phyloP scores from a whole-genome alignment of 2,329 filamentous ascomycete genomes.

The Ophiostoma piceae region DNA sequence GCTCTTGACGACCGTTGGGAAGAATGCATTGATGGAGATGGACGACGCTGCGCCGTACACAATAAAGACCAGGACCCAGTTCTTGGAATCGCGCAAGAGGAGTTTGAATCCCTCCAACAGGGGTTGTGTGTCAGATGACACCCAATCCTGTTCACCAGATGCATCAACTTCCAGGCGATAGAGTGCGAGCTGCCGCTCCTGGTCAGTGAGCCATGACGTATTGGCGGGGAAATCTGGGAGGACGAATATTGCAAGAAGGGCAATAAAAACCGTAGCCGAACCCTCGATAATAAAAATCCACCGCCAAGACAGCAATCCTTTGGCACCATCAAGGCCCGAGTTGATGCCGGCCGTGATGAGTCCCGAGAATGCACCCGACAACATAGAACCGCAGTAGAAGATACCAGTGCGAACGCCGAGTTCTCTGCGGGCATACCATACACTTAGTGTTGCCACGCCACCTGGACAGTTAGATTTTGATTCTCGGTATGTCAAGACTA shows the following conservation, averaged over 20 bases:
- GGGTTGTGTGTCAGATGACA: not conserved
- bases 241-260: not conserved
- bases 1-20: conserved; percentile 59
- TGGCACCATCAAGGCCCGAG: conserved; percentile 53
- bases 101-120: not conserved
- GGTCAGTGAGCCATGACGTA: not conserved
- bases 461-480: not conserved
- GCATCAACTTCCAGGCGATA: not conserved
- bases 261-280: not conserved
- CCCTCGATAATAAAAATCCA: not conserved
- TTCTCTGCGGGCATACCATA: conserved; percentile 37
- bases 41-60: conserved; percentile 52
- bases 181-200: not conserved
- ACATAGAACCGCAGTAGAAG: conserved; percentile 62
- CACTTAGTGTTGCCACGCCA: not conserved
- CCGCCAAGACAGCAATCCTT: conserved; percentile 33
- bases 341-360: conserved; percentile 61
- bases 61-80: conserved; percentile 29
- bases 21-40: conserved; percentile 61
- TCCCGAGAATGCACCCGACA: conserved; percentile 69
- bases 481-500: too few species aligned
- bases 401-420: conserved; percentile 60
- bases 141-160: not conserved
- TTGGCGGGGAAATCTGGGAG: not conserved
- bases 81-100: not conserved